Evolutionary conservation across 495 filamentous ascomycete species (phyloP), one percentile per base, ranked within the genome.

Genomic region (Neurospora intermedia): DNA sequence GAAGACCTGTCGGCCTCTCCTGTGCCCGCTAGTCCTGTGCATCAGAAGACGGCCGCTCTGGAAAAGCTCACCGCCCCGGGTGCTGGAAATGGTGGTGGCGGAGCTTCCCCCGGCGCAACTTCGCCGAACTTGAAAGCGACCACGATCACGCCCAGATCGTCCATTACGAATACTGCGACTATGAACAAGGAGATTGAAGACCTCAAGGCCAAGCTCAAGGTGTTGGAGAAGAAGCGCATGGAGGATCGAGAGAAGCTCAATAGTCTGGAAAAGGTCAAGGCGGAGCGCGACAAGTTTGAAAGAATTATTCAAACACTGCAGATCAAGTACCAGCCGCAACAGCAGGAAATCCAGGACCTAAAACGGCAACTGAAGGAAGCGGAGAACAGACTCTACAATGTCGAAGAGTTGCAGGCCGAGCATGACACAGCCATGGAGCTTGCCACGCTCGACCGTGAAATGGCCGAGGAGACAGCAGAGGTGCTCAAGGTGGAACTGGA

Each of bases 391-490:
- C 81, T 92, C 11, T 90, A 91, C 72, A 84, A 90, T 69, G 79
- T 96, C 11, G 93, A 95, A 74, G 83, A 85, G 16, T 83, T 91
- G 27, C 91, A 94, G 77, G 91, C 90, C 0, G 94, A 97, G 70
- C 89, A 96, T 81, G 96, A 98, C 20, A 87, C 89, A 7, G 85
- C 91, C 18, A 83, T 97, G 81, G 96, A 99, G 83, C 91, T 97
- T 83, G 93, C 93, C 20, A 90, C 91, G 0, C 83, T 99, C 23
- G 96, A 99, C 78, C 87, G 93, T 18, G 95, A 98, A 81, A 97
- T 98, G 94, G 96, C 96, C 3, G 95, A 98, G 80, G 95, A 98
- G 78, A 92, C 89, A 43, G 91, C 92, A 7, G 96, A 98, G 74
- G 87, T 88, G 20, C 84, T 91, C 42, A 94, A 92, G 78, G 86